Evolutionary conservation across 176 grass and related monocot species (phyloP), one percentile per base, ranked within the genome.

Genomic region (Saccharum officinarum): DNA sequence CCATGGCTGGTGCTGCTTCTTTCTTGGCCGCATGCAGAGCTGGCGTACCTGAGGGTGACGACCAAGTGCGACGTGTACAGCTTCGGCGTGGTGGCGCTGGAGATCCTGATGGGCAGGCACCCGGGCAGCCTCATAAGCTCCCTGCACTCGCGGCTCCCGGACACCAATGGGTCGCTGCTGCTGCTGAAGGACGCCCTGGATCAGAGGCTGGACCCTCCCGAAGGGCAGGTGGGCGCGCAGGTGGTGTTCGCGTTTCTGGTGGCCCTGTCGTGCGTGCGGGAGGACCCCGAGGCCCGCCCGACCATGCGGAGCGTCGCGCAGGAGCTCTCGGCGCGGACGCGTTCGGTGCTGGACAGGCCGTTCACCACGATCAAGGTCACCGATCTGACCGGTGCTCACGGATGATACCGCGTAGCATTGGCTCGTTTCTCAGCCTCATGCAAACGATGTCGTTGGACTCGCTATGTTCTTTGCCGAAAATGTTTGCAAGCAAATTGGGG

Each of bases 31-130:
- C 33, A 33, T 14, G 75, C 82, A 95, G 94, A 97, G 69, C 30
- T 97, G 25, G 94, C 94, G 18, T 94, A 92, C 84, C 71, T 91
- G 94, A 83, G 61, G 82, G 89, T 93, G 38, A 95, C 90, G 15
- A 80, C 84, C 60, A 95, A 90, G 87, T 92, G 90, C 57, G 92
- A 95, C 69, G 92, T 92, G 25, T 95, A 95, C 72, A 95, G 92
- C 85, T 95, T 95, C 63, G 90, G 90, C 14, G 81, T 92, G 13
- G 82, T 92, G 68, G 82, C 89, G n/a, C 36, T 94, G 47, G 94
- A 97, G 84, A 85, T 92, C 39, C 71, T 97, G 69, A 93, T 89
- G 82, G 94, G 91, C 28, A 93, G 73, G 87, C 80, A 92, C 77
- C 94, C 94, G 0, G 80, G 90, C 28, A 86, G 57, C 23, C 76